phyloP scores from a whole-genome alignment of 768 basidiomycete genomes.

The Kwoniella pini region DNA sequence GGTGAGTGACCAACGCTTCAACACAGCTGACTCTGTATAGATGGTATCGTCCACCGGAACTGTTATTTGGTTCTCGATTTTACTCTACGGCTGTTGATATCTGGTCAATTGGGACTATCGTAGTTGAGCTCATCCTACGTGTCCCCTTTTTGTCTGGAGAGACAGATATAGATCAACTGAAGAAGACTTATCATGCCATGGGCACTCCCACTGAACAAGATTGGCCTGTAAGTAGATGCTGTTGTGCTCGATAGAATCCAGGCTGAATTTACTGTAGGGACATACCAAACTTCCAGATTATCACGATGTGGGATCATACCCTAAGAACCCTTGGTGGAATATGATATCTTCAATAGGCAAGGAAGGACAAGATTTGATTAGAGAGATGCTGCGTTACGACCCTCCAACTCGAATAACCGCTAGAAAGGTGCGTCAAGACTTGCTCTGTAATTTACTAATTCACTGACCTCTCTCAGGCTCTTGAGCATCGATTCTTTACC shows the following conservation, averaged over 20 bases:
- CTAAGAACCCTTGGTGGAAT: constrained; percentile 75
- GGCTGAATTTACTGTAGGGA: no score
- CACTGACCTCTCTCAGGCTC: constrained; percentile 61
- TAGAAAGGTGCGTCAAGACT: constrained; percentile 69
- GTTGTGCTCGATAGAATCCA: no score
- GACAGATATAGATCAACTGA: constrained; percentile 94
- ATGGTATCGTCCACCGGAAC: constrained; percentile 97
- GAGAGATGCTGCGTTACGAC: constrained; percentile 78
- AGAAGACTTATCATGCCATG: constrained; percentile 88
- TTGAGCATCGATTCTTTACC: constrained; percentile 83
- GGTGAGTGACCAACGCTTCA: constrained; percentile 60
- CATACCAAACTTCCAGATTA: constrained; percentile 90
- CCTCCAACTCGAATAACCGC: constrained; percentile 79
- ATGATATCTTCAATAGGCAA: constrained; percentile 88
- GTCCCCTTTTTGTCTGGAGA: constrained; percentile 95
- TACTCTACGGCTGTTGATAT: constrained; percentile 91
- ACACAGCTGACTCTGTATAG: constrained; percentile 56
- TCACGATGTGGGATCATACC: constrained; percentile 79
- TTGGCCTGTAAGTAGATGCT: constrained; percentile 73
- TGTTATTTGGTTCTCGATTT: constrained; percentile 84
- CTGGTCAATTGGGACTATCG: constrained; percentile 98
- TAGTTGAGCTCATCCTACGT: constrained; percentile 94
- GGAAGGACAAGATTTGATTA: constrained; percentile 79
- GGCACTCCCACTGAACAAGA: constrained; percentile 96
- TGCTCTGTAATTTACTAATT: background rate